A percentile compares a stretch with the other conserved stretches of the same genome.
phyloP scores from a whole-genome alignment of 306 rosid genomes.

The Acmispon strigosus region DNA sequence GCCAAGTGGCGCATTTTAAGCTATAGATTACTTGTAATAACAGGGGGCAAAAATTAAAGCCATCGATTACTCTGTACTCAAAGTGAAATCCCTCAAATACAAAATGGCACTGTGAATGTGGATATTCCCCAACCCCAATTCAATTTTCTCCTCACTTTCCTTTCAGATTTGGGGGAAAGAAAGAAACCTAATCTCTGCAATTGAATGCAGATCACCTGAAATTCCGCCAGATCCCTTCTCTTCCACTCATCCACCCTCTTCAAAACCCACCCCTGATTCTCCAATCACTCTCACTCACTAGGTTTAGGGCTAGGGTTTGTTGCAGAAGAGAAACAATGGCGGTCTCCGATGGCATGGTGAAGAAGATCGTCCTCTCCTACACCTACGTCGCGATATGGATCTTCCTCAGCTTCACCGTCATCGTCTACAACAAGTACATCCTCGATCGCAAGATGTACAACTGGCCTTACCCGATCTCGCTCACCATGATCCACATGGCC shows the following conservation, averaged over 20 bases:
- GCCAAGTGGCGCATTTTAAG: too few species aligned
- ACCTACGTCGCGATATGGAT: constrained; percentile 84
- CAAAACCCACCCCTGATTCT: not conserved
- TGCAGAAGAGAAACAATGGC: constrained; percentile 41
- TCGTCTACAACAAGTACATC: constrained; percentile 95
- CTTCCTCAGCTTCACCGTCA: constrained; percentile 92
- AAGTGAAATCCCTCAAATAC: not conserved
- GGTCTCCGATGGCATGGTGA: constrained; percentile 66
- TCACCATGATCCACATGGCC: constrained; percentile 98
- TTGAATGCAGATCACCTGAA: constrained; percentile 13
- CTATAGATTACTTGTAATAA: too few species aligned
- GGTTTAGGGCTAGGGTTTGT: constrained; percentile 35
- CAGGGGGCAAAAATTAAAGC: too few species aligned
- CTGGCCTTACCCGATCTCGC: constrained; percentile 93
- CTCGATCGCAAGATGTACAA: constrained; percentile 87
- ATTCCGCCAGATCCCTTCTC: not conserved
- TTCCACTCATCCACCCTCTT: not conserved
- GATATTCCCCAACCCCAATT: not conserved
- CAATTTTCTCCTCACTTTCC: not conserved
- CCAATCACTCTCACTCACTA: not conserved
- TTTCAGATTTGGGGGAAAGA: not conserved
- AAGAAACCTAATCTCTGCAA: not conserved
- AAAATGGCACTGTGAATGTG: not conserved
- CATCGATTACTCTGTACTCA: not conserved
- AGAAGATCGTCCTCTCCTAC: constrained; percentile 76